These are phyloP conservation scores for Cordyceps pruinosa DNA, from an alignment of 2,329 filamentous ascomycete genomes.

Conservation along the genomic window DNA sequence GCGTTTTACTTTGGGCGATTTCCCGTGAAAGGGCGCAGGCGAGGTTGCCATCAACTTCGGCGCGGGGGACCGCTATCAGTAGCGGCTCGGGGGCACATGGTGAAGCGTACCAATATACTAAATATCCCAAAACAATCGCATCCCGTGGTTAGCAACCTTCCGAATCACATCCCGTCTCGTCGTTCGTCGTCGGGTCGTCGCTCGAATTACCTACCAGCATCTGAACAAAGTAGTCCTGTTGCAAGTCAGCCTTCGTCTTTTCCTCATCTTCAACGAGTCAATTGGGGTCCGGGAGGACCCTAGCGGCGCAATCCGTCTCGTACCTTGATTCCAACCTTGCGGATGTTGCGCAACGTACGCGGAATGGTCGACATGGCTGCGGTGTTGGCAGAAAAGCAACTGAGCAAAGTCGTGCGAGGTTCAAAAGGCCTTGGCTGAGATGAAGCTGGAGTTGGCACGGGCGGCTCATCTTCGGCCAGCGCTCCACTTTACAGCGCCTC, in stretches of 20 bases:
- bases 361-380: constrained; percentile 80
- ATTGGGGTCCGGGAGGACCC: not conserved
- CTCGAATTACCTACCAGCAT: constrained; percentile 69
- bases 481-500: not conserved
- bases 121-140: constrained; percentile 15
- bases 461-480: constrained; percentile 26
- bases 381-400: constrained; percentile 23
- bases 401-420: constrained; percentile 15
- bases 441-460: constrained; percentile 18
- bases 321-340: constrained; percentile 84
- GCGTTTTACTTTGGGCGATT: too few relatives aligned
- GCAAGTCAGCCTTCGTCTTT: constrained; percentile 7
- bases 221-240: constrained; percentile 83
- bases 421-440: constrained; percentile 10
- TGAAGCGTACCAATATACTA: constrained; percentile 49
- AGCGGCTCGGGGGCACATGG: too few relatives aligned
- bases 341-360: constrained; percentile 80
- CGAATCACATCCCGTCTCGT: constrained; percentile 9
- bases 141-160: not conserved
- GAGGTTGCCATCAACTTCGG: too few relatives aligned
- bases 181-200: constrained; percentile 18
- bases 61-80: too few relatives aligned
- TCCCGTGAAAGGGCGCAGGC: too few relatives aligned
- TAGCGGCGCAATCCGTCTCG: constrained; percentile 13
- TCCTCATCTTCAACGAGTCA: too few relatives aligned